Evolutionary conservation across 23 red algal genomes (phyloP).

Genomic region (Pyropia yezoensis): DNA sequence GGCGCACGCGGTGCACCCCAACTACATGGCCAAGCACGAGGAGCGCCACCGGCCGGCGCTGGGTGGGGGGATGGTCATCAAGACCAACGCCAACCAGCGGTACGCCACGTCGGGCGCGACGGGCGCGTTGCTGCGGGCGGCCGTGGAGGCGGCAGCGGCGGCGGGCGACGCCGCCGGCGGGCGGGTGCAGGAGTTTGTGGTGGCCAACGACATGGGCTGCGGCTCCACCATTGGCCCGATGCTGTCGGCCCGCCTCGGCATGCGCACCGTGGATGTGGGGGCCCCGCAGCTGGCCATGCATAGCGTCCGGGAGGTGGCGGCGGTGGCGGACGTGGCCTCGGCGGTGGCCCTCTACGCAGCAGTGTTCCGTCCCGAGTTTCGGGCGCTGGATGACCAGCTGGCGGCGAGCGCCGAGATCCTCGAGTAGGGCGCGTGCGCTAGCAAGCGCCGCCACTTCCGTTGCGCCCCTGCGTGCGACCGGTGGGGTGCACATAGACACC

Average conservation of each 20-base stretch:
- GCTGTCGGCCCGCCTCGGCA: constrained; percentile 33
- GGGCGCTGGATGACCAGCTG: too few relatives aligned
- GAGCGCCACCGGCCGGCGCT: constrained; percentile 41
- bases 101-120: constrained; percentile 56
- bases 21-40: constrained; percentile 70
- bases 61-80: constrained; percentile 53
- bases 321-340: constrained; percentile 17
- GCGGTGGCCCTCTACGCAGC: constrained; percentile 17
- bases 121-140: constrained; percentile 45
- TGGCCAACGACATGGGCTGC: constrained; percentile 80
- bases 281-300: constrained; percentile 74
- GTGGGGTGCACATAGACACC: too few relatives aligned
- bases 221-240: constrained; percentile 85
- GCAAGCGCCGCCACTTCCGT: too few relatives aligned
- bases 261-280: constrained; percentile 84
- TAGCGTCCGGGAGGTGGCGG: constrained; percentile 67
- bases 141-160: constrained; percentile 9
- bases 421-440: too few relatives aligned
- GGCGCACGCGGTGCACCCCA: constrained; percentile 85
- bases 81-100: constrained; percentile 83
- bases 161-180: background rate
- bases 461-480: too few relatives aligned
- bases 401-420: too few relatives aligned
- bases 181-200: constrained; percentile 67
- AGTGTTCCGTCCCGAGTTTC: constrained; percentile 1